Percentiles rank a stretch among this genome's conserved stretches.
These are phyloP conservation scores for Parathielavia appendiculata DNA, from an alignment of 495 filamentous ascomycete species.

Conservation along the genomic window DNA sequence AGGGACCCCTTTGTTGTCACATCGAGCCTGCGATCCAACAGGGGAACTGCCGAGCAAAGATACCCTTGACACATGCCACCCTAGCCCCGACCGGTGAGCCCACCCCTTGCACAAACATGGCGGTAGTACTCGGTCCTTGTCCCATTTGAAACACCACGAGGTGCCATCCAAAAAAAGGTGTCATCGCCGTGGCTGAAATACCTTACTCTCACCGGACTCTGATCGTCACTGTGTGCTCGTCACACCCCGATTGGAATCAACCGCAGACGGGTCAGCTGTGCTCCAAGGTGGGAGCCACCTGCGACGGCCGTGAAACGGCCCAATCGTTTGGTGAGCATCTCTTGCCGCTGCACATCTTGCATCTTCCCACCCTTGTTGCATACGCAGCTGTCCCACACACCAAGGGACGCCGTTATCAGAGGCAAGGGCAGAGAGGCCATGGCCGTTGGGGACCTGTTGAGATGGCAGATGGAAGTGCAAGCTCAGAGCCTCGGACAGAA, in stretches of 20 bases:
- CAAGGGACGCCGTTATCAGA: background rate
- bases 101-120: background rate
- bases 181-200: too few relatives aligned
- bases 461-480: background rate
- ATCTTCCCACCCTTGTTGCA: conserved; percentile 8
- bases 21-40: background rate
- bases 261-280: background rate
- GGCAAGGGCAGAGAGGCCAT: background rate
- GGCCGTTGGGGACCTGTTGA: background rate
- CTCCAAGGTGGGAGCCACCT: background rate
- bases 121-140: background rate
- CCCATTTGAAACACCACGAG: background rate
- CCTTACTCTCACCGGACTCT: background rate
- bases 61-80: conserved; percentile 1
- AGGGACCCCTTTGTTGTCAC: background rate
- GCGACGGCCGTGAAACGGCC: background rate
- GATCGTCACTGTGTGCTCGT: background rate
- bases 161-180: background rate
- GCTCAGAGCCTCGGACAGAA: too few relatives aligned
- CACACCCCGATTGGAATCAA: conserved; percentile 3
- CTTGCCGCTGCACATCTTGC: conserved; percentile 3
- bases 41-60: conserved; percentile 7
- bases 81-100: conserved; percentile 14
- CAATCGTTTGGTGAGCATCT: conserved; percentile 8
- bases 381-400: conserved; percentile 12